Conservation (phyloP, 352 stramenopile species). For the Globisporangium paddicum region DNA sequence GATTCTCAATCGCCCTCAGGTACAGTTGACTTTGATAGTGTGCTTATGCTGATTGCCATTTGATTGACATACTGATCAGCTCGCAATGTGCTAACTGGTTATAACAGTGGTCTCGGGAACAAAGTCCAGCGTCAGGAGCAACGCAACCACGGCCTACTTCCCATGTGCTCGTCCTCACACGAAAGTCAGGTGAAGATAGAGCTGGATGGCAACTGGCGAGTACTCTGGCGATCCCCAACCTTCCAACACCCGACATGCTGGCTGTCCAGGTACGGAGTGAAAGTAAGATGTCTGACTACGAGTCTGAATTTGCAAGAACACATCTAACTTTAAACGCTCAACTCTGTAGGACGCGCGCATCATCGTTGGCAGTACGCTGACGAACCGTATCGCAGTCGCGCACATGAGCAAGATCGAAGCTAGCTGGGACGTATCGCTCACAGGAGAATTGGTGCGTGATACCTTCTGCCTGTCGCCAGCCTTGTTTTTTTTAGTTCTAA, state of each 20-base stretch:
- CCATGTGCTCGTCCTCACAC: conserved; percentile 22
- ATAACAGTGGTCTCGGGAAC: not conserved
- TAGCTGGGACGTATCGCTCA: conserved; percentile 29
- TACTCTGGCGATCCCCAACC: conserved; percentile 20
- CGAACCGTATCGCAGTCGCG: conserved; percentile 24
- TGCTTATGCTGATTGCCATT: no score
- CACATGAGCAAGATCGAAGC: conserved; percentile 27
- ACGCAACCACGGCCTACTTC: conserved; percentile 16
- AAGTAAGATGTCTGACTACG: not conserved
- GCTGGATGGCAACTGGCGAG: conserved; percentile 18
- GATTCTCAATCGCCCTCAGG: conserved; percentile 20
- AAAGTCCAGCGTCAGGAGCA: not conserved
- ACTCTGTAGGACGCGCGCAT: conserved; percentile 25
- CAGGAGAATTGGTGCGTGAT: conserved; percentile 36
- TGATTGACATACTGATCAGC: not conserved
- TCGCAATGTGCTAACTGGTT: not conserved
- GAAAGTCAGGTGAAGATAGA: conserved; percentile 2
- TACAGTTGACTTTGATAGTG: not conserved
- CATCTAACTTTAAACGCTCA: not conserved
- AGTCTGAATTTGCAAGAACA: not conserved
- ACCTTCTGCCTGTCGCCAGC: not conserved
- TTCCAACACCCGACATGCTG: conserved; percentile 33
- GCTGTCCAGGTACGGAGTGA: conserved; percentile 31
- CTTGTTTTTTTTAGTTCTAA: not conserved
- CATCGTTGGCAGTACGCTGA: conserved; percentile 40